Evolutionary conservation across 257 asterid species (phyloP), one percentile per base, ranked within the genome.

Genomic region (Perilla frutescens): DNA sequence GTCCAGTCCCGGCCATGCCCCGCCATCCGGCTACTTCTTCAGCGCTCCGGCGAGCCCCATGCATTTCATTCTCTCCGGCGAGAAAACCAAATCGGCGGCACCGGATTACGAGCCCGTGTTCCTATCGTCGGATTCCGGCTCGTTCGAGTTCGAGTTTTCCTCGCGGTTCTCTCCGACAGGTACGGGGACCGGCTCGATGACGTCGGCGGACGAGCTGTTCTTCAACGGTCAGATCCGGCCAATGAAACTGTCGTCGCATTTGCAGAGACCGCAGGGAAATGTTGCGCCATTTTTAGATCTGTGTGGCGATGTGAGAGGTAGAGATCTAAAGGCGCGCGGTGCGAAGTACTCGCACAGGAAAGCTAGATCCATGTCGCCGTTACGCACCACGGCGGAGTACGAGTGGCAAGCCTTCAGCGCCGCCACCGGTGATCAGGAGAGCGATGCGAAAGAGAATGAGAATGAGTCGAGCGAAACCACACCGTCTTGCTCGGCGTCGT

Each of bases 171-270:
- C 87, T 0, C 84, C 85, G 0, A 60, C 36, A 11, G 88, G 84
- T 0, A 14, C 70, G 40, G 83, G 81, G 2, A 69, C 12, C 20
- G 83, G 71, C 1, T 84, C 87, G 13, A 87, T 87, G 86, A 79
- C 73, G 31, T 87, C 89, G 7, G 92, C 92, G 0, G 92, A 87
- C 10, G 90, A 87, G 69, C 76, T 87, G 48, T 87, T 87, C 73
- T 73, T 73, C 74, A 84, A 87, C 72, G 92, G 92, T 7, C 87
- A 87, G 90, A 87, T 87, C 84, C 88, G 87, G 10, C 92, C 92
- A 31, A 83, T 81, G 81, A 84, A 77, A 9, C 66, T 80, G 31
- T 87, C 86, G 8, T 80, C 86, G n/a, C 91, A 84, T 66, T 57
- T 80, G 44, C 74, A 76, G 80, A 62, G 77, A 48, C 81, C 85